phyloP scores from a whole-genome alignment of 495 filamentous ascomycete genomes.

The Penicillium odoratum region DNA sequence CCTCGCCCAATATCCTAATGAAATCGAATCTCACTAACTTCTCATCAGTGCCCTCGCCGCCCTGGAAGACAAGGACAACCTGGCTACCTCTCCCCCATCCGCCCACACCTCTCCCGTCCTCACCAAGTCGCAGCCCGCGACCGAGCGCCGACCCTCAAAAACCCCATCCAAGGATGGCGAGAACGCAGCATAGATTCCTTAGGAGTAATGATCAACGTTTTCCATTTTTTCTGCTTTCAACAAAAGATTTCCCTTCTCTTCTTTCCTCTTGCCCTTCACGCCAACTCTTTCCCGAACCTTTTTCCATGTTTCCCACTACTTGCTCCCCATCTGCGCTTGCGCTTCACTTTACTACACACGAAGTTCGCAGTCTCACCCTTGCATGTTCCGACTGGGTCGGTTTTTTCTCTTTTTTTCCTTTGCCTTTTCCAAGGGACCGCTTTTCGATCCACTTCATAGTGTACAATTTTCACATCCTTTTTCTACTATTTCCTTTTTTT shows the following conservation, averaged over 20 bases:
- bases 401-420: conserved; percentile 9
- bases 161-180: conserved; percentile 50
- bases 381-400: conserved; percentile 40
- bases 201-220: conserved; percentile 49
- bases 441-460: conserved; percentile 28
- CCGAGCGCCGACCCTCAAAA: conserved; percentile 49
- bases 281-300: background rate
- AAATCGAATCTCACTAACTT: conserved; percentile 3
- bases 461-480: conserved; percentile 36
- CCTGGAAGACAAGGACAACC: conserved; percentile 57
- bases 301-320: conserved; percentile 18
- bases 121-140: conserved; percentile 53
- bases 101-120: conserved; percentile 57
- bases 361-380: conserved; percentile 14
- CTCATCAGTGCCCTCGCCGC: conserved; percentile 54
- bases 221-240: conserved; percentile 34
- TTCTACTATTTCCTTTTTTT: conserved; percentile 7
- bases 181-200: conserved; percentile 47
- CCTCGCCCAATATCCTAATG: background rate
- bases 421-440: conserved; percentile 6
- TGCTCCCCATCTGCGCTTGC: conserved; percentile 15
- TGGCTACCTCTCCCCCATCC: conserved; percentile 59
- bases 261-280: background rate
- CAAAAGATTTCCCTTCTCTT: conserved; percentile 36
- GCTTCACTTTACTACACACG: background rate